Percentiles rank a stretch among this genome's conserved stretches.
These are phyloP conservation scores for Ploettnerulaceae sp. DNA, from an alignment of 2,329 filamentous ascomycete genomes.

Conservation along the genomic window DNA sequence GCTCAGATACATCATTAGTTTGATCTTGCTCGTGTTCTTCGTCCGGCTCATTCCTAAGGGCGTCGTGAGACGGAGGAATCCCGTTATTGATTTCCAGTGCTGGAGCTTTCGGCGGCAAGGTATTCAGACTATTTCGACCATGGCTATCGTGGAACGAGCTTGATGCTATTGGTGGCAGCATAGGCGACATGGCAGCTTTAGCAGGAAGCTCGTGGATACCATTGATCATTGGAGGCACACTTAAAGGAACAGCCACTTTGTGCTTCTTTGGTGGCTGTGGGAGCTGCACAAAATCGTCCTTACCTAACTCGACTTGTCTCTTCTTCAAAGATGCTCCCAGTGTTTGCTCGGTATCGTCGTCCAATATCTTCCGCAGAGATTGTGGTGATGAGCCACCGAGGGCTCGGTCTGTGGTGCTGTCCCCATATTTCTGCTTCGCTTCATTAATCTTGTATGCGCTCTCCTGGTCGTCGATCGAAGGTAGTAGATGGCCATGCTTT, in stretches of 20 bases:
- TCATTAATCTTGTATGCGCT: slow-evolving; percentile 12
- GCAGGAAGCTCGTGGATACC: slow-evolving; percentile 41
- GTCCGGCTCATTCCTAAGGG: not conserved
- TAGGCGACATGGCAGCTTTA: slow-evolving; percentile 54
- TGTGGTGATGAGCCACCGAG: slow-evolving; percentile 33
- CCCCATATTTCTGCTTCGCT: slow-evolving; percentile 17
- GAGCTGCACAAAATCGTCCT: slow-evolving; percentile 60
- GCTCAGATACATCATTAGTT: not conserved
- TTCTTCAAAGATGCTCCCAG: slow-evolving; percentile 44
- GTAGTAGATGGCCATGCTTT: slow-evolving; percentile 19
- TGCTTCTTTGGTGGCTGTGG: slow-evolving; percentile 62
- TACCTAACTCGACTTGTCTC: slow-evolving; percentile 44
- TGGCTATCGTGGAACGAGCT: slow-evolving; percentile 49
- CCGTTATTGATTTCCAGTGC: slow-evolving; percentile 7
- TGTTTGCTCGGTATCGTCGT: slow-evolving; percentile 28
- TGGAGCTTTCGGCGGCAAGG: slow-evolving; percentile 21
- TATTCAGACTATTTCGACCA: slow-evolving; percentile 35
- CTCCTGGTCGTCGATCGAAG: slow-evolving; percentile 32
- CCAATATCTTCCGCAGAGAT: slow-evolving; percentile 34
- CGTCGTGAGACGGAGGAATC: not conserved
- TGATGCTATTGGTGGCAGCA: slow-evolving; percentile 60
- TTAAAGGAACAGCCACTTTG: slow-evolving; percentile 47
- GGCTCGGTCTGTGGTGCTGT: slow-evolving; percentile 19
- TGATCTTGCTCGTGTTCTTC: not conserved
- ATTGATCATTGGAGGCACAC: slow-evolving; percentile 59